phyloP scores from a whole-genome alignment of 257 asterid genomes.

The Salvia miltiorrhiza region DNA sequence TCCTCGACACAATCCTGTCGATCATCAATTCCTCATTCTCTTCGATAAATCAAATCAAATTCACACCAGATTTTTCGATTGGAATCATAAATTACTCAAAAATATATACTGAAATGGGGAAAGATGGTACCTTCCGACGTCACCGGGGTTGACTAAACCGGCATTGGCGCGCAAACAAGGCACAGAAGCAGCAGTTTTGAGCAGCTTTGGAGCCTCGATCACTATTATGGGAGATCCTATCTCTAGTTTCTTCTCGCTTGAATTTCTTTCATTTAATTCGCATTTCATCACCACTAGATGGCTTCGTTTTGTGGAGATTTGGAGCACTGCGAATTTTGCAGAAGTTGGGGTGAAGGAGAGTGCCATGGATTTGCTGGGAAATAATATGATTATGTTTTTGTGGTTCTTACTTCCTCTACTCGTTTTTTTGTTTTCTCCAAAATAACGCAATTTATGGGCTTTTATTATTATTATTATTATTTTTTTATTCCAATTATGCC shows the following conservation, averaged over 20 bases:
- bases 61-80: too few relatives aligned
- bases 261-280: slow-evolving; percentile 19
- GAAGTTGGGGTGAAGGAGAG: slow-evolving; percentile 27
- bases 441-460: neutral
- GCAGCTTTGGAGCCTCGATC: slow-evolving; percentile 59
- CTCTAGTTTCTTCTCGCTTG: slow-evolving; percentile 24
- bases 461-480: too few relatives aligned
- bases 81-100: too few relatives aligned
- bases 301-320: neutral
- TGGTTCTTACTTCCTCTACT: slow-evolving; percentile 13
- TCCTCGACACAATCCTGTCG: slow-evolving; percentile 77
- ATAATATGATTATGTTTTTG: slow-evolving; percentile 20
- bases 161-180: slow-evolving; percentile 74
- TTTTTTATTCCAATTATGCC: too few relatives aligned
- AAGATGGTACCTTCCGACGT: slow-evolving; percentile 61
- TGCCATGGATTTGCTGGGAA: neutral
- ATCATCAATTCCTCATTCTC: neutral
- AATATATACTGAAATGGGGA: neutral
- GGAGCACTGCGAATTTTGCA: slow-evolving; percentile 20
- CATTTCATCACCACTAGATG: slow-evolving; percentile 28
- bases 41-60: too few relatives aligned
- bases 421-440: neutral
- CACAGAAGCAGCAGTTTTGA: slow-evolving; percentile 80
- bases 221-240: slow-evolving; percentile 76
- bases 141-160: slow-evolving; percentile 78